Evolutionary conservation across 176 grass and related monocot species (phyloP), one percentile per base, ranked within the genome.

Genomic region (Aegilops umbellulata): DNA sequence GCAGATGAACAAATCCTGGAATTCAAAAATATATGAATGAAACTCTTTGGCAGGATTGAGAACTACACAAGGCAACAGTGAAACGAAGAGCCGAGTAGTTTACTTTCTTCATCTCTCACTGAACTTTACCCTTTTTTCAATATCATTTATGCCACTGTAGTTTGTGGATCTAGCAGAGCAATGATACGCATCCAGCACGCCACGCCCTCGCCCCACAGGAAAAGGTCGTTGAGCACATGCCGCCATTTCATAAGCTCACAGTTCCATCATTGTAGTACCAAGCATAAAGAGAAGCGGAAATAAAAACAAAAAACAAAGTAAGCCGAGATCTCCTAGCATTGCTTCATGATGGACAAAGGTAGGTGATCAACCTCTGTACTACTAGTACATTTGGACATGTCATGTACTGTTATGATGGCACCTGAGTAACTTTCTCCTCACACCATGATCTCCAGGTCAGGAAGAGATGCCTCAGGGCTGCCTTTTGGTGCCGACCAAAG

Each of bases 401-500:
- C 72, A 49, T 76, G 73, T 51, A 53, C 14, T 76, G 44, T 27
- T 26, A 76, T 76, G 44, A 76, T 76, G 41, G 24, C 26, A 75
- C 49, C 73, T 20, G 24, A 8, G 22, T 15, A 49, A 51, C 72
- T 75, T 75, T 51, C 44, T 76, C 73, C 44, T 20, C 73, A 53
- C 44, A 53, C 72, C 47, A 53, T 17, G 15, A 76, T 76, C 44
- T 53, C 73, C 44, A 76, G 46, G 73, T 6, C 44, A 20, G 73
- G 44, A 20, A 31, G 73, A 53, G 73, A 76, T 76, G 73, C 73
- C 73, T 26, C 73, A 29, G 16, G 24, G 25, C 25, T 76, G 44
- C 73, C 73, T 76, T 76, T 53, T 76, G 26, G 25, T 76, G 73
- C 25, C 25, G 61, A 30, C 86, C 38, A 69, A 47, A 69, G 81